A percentile compares a stretch with the other conserved stretches of the same genome.
phyloP scores from a whole-genome alignment of 2,329 filamentous ascomycete species.

The Penicillium rolfsii region DNA sequence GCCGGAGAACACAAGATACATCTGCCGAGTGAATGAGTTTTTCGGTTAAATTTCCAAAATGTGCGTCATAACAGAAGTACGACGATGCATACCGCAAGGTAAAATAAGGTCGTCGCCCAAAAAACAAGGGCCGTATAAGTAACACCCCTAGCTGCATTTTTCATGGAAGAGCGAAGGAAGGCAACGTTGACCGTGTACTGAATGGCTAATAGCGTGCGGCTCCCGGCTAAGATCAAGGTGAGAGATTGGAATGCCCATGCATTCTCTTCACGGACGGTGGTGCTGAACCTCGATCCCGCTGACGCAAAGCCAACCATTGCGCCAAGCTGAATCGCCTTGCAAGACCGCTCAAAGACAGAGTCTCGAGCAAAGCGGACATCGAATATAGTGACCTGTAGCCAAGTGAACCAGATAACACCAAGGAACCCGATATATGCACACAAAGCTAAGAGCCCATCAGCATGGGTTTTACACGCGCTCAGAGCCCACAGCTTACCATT shows the following conservation, averaged over 20 bases:
- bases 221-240: constrained; percentile 53
- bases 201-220: constrained; percentile 56
- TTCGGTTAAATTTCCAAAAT: neutral
- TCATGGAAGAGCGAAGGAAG: constrained; percentile 35
- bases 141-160: constrained; percentile 32
- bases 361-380: constrained; percentile 69
- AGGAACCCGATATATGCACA: constrained; percentile 58
- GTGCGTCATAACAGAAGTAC: neutral
- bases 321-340: constrained; percentile 63
- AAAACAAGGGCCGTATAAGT: constrained; percentile 36
- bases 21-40: constrained; percentile 26
- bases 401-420: constrained; percentile 68
- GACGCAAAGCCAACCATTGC: constrained; percentile 69
- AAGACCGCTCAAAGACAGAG: constrained; percentile 64
- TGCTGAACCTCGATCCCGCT: constrained; percentile 54
- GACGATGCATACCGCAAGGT: constrained; percentile 32
- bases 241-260: constrained; percentile 51
- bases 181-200: constrained; percentile 55
- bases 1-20: constrained; percentile 40
- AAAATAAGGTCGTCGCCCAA: constrained; percentile 32
- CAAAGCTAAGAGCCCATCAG: constrained; percentile 35
- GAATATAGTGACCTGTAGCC: constrained; percentile 66
- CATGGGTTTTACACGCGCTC: neutral
- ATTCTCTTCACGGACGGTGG: constrained; percentile 44
- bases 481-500: constrained; percentile 35